These are phyloP conservation scores for Beauveria sp. DNA, from an alignment of 2,329 filamentous ascomycete genomes.

Conservation along the genomic window DNA sequence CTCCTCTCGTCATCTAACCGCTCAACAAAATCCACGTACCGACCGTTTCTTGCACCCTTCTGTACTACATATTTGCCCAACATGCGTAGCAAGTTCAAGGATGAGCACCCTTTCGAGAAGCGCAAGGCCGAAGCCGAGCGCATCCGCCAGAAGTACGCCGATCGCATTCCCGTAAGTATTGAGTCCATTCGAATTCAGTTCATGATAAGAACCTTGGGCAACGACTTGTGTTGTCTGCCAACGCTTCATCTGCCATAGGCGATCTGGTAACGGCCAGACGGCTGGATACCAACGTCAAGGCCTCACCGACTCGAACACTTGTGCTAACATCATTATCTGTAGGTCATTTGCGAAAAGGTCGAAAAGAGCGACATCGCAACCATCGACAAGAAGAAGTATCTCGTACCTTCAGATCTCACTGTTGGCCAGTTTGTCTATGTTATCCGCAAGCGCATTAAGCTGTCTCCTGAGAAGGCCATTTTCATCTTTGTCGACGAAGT, in stretches of 20 bases:
- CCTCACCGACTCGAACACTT: neutral
- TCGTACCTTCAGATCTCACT: slow-evolving; percentile 93
- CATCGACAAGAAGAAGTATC: slow-evolving; percentile 99
- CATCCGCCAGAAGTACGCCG: slow-evolving; percentile 97
- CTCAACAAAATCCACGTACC: neutral
- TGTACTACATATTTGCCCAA: slow-evolving; percentile 32
- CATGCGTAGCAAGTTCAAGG: slow-evolving; percentile 99
- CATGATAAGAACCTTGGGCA: neutral
- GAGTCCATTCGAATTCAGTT: neutral
- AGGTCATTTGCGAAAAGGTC: slow-evolving; percentile 99
- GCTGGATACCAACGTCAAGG: neutral
- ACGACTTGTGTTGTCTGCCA: neutral
- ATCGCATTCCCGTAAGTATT: slow-evolving; percentile 86
- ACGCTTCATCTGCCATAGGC: neutral
- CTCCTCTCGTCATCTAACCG: neutral
- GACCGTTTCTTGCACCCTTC: slow-evolving; percentile 6
- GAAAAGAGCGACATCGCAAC: slow-evolving; percentile 99
- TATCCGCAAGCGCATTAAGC: slow-evolving; percentile 99
- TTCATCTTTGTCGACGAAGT: slow-evolving; percentile 99
- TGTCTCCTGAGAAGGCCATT: slow-evolving; percentile 98
- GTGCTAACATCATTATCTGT: slow-evolving; percentile 12
- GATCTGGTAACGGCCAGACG: neutral
- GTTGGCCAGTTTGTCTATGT: slow-evolving; percentile 99
- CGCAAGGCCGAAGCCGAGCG: slow-evolving; percentile 99
- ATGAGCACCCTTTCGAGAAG: slow-evolving; percentile 99